These are phyloP conservation scores for Pholiota molesta DNA, from an alignment of 768 basidiomycete species.

Conservation along the genomic window DNA sequence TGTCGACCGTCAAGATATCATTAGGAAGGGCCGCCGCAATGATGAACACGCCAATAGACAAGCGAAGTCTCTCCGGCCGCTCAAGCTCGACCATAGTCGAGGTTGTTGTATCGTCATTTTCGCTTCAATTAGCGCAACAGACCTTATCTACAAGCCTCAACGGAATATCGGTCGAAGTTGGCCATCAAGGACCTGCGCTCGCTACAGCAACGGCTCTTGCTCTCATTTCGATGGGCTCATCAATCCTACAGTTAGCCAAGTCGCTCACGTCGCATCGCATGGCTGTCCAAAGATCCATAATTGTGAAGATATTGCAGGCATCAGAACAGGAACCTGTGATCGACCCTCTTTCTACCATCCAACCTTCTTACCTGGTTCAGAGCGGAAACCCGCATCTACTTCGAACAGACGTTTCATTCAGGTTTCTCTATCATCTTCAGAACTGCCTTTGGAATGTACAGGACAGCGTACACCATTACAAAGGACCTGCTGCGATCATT, in stretches of 20 bases:
- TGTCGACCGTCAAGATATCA: conserved; percentile 23
- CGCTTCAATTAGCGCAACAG: conserved; percentile 14
- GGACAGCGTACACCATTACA: conserved; percentile 23
- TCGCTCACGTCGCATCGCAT: conserved; percentile 22
- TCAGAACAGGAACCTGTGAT: conserved; percentile 56
- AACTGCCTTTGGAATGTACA: conserved; percentile 55
- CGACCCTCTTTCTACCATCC: conserved; percentile 81
- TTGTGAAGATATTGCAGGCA: conserved; percentile 51
- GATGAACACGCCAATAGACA: conserved; percentile 36
- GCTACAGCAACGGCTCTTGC: conserved; percentile 36
- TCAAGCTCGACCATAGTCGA: conserved; percentile 31
- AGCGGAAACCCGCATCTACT: conserved; percentile 67
- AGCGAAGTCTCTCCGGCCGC: conserved; percentile 28
- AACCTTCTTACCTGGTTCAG: conserved; percentile 84
- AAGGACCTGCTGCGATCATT: conserved; percentile 12
- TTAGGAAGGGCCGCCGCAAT: conserved; percentile 23
- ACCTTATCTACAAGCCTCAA: conserved; percentile 18
- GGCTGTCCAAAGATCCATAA: conserved; percentile 38
- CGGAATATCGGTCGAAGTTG: conserved; percentile 29
- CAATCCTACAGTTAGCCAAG: conserved; percentile 27
- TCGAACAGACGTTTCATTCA: conserved; percentile 72
- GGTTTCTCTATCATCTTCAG: conserved; percentile 79
- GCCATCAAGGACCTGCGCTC: conserved; percentile 47
- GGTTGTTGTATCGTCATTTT: conserved; percentile 19
- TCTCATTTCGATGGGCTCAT: conserved; percentile 26